Evolutionary conservation across 805 yeast species (phyloP).

Genomic region (Myxozyma sirexii): DNA sequence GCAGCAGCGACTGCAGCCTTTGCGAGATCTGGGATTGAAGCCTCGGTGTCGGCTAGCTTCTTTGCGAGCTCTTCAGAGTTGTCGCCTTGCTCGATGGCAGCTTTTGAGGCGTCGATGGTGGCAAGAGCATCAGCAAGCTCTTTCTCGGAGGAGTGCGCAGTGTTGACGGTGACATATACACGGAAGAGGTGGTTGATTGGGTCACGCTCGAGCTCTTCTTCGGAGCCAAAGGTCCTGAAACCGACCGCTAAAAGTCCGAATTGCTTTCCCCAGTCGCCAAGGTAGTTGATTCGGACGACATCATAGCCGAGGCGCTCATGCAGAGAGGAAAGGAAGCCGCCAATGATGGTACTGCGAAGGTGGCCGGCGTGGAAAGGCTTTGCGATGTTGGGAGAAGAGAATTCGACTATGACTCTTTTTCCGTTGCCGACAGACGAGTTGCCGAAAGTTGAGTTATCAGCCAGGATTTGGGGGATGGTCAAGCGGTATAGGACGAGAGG

Average conservation of each 20-base stretch:
- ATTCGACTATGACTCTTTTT: slow-evolving; percentile 78
- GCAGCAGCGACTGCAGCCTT: slow-evolving; percentile 24
- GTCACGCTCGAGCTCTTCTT: slow-evolving; percentile 66
- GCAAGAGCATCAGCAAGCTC: slow-evolving; percentile 53
- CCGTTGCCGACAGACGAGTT: slow-evolving; percentile 69
- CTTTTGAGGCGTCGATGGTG: slow-evolving; percentile 48
- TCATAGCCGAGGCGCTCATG: slow-evolving; percentile 91
- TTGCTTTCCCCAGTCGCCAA: slow-evolving; percentile 99
- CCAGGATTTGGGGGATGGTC: slow-evolving; percentile 70
- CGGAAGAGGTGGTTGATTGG: slow-evolving; percentile 95
- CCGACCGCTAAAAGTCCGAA: slow-evolving; percentile 96
- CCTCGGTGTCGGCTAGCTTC: slow-evolving; percentile 11
- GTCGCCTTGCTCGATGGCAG: slow-evolving; percentile 10
- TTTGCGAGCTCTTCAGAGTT: slow-evolving; percentile 29
- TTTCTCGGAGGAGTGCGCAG: slow-evolving; percentile 68
- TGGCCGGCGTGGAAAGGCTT: slow-evolving; percentile 99
- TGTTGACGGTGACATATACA: slow-evolving; percentile 85
- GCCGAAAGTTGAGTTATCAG: slow-evolving; percentile 61
- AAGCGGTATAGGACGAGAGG: slow-evolving; percentile 65
- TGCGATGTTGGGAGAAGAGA: slow-evolving; percentile 97
- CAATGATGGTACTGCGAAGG: slow-evolving; percentile 94
- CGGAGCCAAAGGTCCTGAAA: slow-evolving; percentile 80
- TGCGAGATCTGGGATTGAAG: slow-evolving; percentile 24
- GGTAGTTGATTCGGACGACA: slow-evolving; percentile 88
- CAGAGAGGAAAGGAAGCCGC: slow-evolving; percentile 89